Conservation (phyloP, 2,329 filamentous ascomycete genomes). For the Cladosporium sp. region DNA sequence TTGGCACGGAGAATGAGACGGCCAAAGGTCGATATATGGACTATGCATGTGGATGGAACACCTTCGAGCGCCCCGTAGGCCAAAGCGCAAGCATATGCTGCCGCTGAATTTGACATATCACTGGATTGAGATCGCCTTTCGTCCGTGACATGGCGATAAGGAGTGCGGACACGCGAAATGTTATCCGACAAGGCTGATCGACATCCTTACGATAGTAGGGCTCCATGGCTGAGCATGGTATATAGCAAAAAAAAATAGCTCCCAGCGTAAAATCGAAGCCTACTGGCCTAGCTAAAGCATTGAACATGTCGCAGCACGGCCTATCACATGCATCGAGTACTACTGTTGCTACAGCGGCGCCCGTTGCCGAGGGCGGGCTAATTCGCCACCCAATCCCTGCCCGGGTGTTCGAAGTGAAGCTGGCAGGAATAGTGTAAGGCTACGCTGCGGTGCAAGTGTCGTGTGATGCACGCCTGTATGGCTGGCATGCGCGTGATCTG, state of each 20-base stretch:
- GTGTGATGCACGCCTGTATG: too few species aligned
- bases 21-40: not conserved
- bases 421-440: not conserved
- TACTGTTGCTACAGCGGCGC: conserved; percentile 8
- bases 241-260: not conserved
- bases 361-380: conserved; percentile 11
- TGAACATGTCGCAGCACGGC: not conserved
- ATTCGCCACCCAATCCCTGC: conserved; percentile 11
- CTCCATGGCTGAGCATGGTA: too few species aligned
- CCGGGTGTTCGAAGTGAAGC: not conserved
- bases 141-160: not conserved
- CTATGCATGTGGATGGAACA: not conserved
- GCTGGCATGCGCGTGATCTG: too few species aligned
- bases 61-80: not conserved
- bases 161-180: not conserved
- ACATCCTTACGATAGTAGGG: too few species aligned
- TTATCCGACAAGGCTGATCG: too few species aligned
- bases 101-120: not conserved
- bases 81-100: conserved; percentile 4
- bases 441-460: not conserved
- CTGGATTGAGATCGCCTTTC: not conserved
- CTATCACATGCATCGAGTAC: conserved; percentile 10
- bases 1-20: conserved; percentile 5
- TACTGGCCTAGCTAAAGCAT: not conserved
- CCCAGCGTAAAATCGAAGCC: too few species aligned